Percentiles rank a stretch among this genome's conserved stretches.
These are phyloP conservation scores for Colletotrichum viniferum DNA, from an alignment of 2,329 filamentous ascomycete genomes.

Conservation along the genomic window DNA sequence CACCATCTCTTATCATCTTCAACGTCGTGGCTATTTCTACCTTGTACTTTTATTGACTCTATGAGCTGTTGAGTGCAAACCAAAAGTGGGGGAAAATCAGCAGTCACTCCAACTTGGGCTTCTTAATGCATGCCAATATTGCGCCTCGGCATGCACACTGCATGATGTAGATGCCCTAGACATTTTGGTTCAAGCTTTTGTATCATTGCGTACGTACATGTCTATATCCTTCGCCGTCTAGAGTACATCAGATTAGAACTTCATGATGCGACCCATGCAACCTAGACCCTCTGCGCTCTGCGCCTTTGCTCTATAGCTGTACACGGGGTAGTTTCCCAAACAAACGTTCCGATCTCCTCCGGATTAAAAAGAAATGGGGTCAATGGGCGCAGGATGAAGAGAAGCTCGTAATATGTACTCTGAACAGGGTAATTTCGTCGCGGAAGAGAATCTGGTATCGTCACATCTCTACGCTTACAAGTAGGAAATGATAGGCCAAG, in stretches of 20 bases:
- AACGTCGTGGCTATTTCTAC: not conserved
- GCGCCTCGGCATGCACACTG: not conserved
- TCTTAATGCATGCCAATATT: not conserved
- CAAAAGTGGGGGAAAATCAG: not conserved
- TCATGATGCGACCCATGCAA: conserved; percentile 39
- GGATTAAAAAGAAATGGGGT: not conserved
- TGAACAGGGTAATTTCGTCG: conserved; percentile 13
- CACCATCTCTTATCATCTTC: not conserved
- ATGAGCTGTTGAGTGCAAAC: not conserved
- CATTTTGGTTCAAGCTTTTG: not conserved
- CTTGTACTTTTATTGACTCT: not conserved
- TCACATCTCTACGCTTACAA: conserved; percentile 15
- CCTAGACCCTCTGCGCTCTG: conserved; percentile 37
- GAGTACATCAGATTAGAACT: conserved; percentile 45
- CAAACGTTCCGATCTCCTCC: not conserved
- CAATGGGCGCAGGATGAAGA: not conserved
- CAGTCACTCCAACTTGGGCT: not conserved
- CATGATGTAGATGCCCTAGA: not conserved
- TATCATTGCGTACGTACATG: conserved; percentile 41
- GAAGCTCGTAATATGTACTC: conserved; percentile 20
- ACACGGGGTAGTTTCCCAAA: conserved; percentile 25
- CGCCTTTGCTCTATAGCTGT: conserved; percentile 41
- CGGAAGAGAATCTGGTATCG: conserved; percentile 7
- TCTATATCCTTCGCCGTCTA: conserved; percentile 47
- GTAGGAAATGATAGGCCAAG: not conserved